Percentiles rank a stretch among this genome's conserved stretches.
Evolutionary conservation across 192 early-diverging fungal species (phyloP).

Genomic region (Podila horticola): DNA sequence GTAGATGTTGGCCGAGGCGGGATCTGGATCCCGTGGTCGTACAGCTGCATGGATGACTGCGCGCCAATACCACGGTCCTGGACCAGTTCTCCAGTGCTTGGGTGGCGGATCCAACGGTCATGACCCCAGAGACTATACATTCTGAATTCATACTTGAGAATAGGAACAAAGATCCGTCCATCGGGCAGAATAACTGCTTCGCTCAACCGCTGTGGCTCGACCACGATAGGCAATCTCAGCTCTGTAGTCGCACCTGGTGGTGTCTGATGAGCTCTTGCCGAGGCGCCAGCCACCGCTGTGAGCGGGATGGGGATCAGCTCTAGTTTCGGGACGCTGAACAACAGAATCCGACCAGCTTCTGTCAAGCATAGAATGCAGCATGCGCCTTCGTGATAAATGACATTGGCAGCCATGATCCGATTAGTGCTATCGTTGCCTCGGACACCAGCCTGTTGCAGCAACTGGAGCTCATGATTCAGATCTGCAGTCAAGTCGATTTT

Average conservation of each 20-base stretch:
- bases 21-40: slow-evolving; percentile 31
- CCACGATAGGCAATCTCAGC: slow-evolving; percentile 27
- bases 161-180: slow-evolving; percentile 40
- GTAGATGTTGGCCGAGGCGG: slow-evolving; percentile 23
- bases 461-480: background rate
- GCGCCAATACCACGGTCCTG: slow-evolving; percentile 14
- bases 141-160: slow-evolving; percentile 35
- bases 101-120: slow-evolving; percentile 30
- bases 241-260: slow-evolving; percentile 9
- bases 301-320: slow-evolving; percentile 30
- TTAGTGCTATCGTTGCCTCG: background rate
- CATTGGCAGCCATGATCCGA: slow-evolving; percentile 41
- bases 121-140: slow-evolving; percentile 53
- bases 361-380: slow-evolving; percentile 42
- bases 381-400: slow-evolving; percentile 33
- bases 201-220: slow-evolving; percentile 23
- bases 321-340: slow-evolving; percentile 44
- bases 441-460: slow-evolving; percentile 2
- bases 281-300: background rate
- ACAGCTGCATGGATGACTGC: slow-evolving; percentile 19
- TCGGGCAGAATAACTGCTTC: slow-evolving; percentile 31
- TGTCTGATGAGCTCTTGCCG: background rate
- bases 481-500: slow-evolving; percentile 25
- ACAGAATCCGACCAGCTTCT: slow-evolving; percentile 29
- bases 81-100: slow-evolving; percentile 6